Percentiles rank a stretch among this genome's conserved stretches.
phyloP scores from a whole-genome alignment of 139 green algal genomes.

The Tetradesmus lagerheimii region DNA sequence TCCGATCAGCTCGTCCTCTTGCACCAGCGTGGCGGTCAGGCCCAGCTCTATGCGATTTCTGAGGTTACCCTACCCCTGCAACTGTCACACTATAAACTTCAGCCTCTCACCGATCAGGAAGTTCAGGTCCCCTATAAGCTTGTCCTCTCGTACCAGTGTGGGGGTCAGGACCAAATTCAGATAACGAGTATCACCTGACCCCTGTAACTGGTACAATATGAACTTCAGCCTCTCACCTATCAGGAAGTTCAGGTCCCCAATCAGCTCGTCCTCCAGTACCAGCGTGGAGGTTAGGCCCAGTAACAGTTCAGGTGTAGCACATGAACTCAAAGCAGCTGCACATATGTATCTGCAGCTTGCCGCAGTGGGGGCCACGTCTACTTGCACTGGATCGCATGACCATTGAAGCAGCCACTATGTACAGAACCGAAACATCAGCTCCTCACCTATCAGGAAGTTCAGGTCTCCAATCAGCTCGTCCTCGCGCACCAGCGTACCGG shows the following conservation, averaged over 20 bases:
- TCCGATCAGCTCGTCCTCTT: constrained; percentile 95
- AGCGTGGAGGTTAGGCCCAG: constrained; percentile 96
- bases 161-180: constrained; percentile 90
- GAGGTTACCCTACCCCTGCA: too few relatives aligned
- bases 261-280: constrained; percentile 96
- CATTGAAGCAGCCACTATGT: too few relatives aligned
- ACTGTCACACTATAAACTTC: too few relatives aligned
- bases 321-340: too few relatives aligned
- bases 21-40: constrained; percentile 97
- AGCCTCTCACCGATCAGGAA: constrained; percentile 92
- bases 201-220: too few relatives aligned
- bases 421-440: neutral
- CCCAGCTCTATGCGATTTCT: too few relatives aligned
- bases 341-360: too few relatives aligned
- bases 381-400: too few relatives aligned
- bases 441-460: constrained; percentile 97
- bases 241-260: constrained; percentile 98
- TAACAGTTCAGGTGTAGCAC: too few relatives aligned
- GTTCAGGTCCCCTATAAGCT: constrained; percentile 96
- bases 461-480: constrained; percentile 96
- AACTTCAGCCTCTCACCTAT: constrained; percentile 73
- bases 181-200: neutral
- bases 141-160: constrained; percentile 98
- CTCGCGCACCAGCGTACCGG: constrained; percentile 97
- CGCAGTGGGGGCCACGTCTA: too few relatives aligned